Evolutionary conservation across 2,329 filamentous ascomycete species (phyloP).

Genomic region (Colletotrichum horii): DNA sequence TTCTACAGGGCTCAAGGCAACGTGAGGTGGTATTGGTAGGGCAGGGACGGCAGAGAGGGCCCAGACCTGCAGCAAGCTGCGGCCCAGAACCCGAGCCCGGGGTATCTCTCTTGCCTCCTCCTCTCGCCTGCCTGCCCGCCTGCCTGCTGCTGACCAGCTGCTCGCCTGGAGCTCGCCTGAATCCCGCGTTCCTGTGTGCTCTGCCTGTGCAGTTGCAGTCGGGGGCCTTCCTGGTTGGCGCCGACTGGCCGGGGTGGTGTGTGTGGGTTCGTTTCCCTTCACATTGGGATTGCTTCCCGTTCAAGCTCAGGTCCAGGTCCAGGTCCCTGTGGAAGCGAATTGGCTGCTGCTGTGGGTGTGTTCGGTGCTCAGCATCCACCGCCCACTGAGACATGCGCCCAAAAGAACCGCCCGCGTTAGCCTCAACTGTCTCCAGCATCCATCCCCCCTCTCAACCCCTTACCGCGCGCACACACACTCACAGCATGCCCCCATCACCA

Average conservation of each 20-base stretch:
- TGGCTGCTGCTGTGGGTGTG: background rate
- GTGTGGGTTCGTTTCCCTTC: background rate
- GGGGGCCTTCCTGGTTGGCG: background rate
- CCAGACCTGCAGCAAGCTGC: background rate
- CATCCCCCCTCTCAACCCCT: background rate
- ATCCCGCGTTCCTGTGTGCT: background rate
- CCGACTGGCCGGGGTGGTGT: background rate
- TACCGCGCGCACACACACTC: background rate
- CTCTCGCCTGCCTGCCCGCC: background rate
- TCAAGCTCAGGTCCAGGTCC: background rate
- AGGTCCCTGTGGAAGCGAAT: background rate
- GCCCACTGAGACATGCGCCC: conserved; percentile 7
- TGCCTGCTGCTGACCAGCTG: background rate
- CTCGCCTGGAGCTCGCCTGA: background rate
- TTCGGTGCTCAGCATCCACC: background rate
- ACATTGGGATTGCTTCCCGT: background rate
- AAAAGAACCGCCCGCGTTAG: background rate
- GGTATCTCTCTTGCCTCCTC: background rate
- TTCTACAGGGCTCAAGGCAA: background rate
- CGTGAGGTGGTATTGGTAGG: background rate
- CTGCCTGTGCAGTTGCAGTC: background rate
- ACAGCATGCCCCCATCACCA: background rate
- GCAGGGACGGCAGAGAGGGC: background rate
- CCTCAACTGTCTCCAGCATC: background rate
- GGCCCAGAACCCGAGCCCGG: background rate